phyloP scores from a whole-genome alignment of 2,329 filamentous ascomycete species.

The Didymella pinodella region DNA sequence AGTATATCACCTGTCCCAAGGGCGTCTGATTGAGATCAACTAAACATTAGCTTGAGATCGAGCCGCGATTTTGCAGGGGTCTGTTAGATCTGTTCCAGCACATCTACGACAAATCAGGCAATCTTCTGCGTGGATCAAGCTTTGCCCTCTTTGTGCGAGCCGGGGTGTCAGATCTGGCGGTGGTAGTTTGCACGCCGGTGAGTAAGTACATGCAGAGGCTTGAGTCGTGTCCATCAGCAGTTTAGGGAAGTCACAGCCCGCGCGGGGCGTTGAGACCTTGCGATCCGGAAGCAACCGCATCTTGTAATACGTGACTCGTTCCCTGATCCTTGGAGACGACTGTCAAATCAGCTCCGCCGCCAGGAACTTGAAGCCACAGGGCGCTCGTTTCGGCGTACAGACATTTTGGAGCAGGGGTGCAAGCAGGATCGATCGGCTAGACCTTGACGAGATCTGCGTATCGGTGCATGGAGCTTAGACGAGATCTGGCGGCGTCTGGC shows the following conservation, averaged over 20 bases:
- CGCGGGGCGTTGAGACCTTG: slow-evolving; percentile 33
- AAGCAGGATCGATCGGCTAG: slow-evolving; percentile 37
- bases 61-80: slow-evolving; percentile 40
- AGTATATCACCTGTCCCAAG: slow-evolving; percentile 41
- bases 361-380: slow-evolving; percentile 35
- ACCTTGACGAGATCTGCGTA: slow-evolving; percentile 40
- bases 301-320: slow-evolving; percentile 33
- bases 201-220: slow-evolving; percentile 27
- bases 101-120: slow-evolving; percentile 41
- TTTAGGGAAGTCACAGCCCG: slow-evolving; percentile 31
- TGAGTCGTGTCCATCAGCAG: slow-evolving; percentile 40
- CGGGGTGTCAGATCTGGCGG: slow-evolving; percentile 33
- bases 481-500: slow-evolving; percentile 40
- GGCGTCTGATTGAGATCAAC: slow-evolving; percentile 41
- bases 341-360: slow-evolving; percentile 27
- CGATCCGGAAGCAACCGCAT: slow-evolving; percentile 34
- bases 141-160: slow-evolving; percentile 33
- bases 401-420: slow-evolving; percentile 30
- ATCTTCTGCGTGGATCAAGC: slow-evolving; percentile 39
- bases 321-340: slow-evolving; percentile 34
- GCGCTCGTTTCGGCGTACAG: slow-evolving; percentile 29
- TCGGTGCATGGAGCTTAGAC: slow-evolving; percentile 31
- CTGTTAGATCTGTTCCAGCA: slow-evolving; percentile 29
- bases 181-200: slow-evolving; percentile 29
- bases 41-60: slow-evolving; percentile 42